phyloP scores from a whole-genome alignment of 1,284 basidiomycete genomes.

The Filobasidium uniguttulatum region DNA sequence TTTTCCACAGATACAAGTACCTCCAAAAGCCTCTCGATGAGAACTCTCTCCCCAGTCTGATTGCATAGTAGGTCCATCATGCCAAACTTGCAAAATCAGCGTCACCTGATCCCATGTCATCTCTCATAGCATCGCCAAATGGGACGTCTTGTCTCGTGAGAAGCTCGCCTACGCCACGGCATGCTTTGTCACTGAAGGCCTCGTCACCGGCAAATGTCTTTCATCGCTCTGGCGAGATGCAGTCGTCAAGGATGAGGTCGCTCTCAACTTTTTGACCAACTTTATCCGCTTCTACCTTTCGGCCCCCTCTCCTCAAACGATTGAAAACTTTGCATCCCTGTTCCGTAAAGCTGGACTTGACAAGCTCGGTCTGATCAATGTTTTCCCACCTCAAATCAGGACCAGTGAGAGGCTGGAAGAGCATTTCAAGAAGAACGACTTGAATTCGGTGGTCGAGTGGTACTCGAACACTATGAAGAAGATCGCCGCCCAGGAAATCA shows the following conservation, averaged over 20 bases:
- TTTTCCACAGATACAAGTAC: slow-evolving; percentile 74
- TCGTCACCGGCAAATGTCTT: slow-evolving; percentile 62
- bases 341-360: slow-evolving; percentile 76
- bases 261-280: slow-evolving; percentile 59
- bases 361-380: slow-evolving; percentile 45
- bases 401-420: slow-evolving; percentile 60
- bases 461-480: slow-evolving; percentile 75
- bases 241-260: slow-evolving; percentile 79
- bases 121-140: slow-evolving; percentile 49
- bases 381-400: slow-evolving; percentile 74
- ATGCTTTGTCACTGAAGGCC: slow-evolving; percentile 65
- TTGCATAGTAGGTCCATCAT: slow-evolving; percentile 50
- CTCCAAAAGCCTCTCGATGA: slow-evolving; percentile 90
- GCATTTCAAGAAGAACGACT: slow-evolving; percentile 66
- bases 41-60: slow-evolving; percentile 61
- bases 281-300: slow-evolving; percentile 68
- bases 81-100: neutral
- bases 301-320: slow-evolving; percentile 48
- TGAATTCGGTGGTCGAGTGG: slow-evolving; percentile 74
- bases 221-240: slow-evolving; percentile 80
- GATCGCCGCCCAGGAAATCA: slow-evolving; percentile 54
- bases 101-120: neutral
- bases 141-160: slow-evolving; percentile 58
- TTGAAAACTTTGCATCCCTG: slow-evolving; percentile 65
- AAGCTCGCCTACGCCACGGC: slow-evolving; percentile 72